Base-by-base conservation (phyloP, 1,139 yeast species). In the Yamadazyma buinensis region DNA sequence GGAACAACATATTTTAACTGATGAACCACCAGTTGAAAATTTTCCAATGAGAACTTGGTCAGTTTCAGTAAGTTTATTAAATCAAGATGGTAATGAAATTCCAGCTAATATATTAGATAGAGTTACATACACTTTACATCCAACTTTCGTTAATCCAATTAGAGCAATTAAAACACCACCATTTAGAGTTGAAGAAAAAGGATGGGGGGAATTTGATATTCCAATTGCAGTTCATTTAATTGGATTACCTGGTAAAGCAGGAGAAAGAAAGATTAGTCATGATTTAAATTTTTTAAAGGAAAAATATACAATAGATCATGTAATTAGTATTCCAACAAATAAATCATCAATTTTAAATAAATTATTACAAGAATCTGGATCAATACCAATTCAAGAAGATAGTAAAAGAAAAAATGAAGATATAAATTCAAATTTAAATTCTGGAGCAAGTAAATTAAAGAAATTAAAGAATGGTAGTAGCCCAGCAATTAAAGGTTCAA, bases 171-270 rank as follows among this genome's bases (percentile, higher is more conserved):
- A 85, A 52, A 80, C 80, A 51, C 77, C 85, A 15, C 98, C 98
- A n/a, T 92, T 90, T 64, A 75, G 66, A 53, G 83, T 92, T 36
- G 86, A 81, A 55, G 98, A 92, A 59, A 84, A 87, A 65, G 98
- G 98, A 32, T 92, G 98, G 98, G 98, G 98, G 54, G 98, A 92
- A 49, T 90, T 90, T 53, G 96, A 90, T 55, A 75, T 92, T 54
- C 87, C 86, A 32, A 81, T 92, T 44, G 73, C 85, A 14, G 68
- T 88, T 38, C 85, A 83, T 46, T 68, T 85, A 39, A 73, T 84
- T 23, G 76, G 76, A 7, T 55, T 69, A 36, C 55, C 59, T 19
- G 97, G 95, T 40, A 84, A 84, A 52, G 84, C 83, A 35, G 97
- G 97, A 31, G 97, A 88, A 56, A 74, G 85, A 45, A 84, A 85